A percentile compares a stretch with the other conserved stretches of the same genome.
Evolutionary conservation across 768 basidiomycete species (phyloP).

Genomic region (Vararia minispora): DNA sequence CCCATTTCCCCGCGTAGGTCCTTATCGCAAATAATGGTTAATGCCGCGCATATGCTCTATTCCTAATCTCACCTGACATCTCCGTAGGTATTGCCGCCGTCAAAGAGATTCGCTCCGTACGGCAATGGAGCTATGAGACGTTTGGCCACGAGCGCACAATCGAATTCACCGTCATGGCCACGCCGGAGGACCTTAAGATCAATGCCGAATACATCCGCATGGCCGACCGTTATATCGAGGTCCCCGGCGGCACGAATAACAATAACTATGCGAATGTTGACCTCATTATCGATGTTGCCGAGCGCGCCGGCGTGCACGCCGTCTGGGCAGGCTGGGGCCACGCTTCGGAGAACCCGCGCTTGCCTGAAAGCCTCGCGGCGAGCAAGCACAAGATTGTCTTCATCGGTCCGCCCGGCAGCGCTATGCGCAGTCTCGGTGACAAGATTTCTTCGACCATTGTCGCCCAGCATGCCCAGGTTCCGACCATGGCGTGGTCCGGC

Average conservation of each 20-base stretch:
- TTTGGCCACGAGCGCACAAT: slow-evolving; percentile 93
- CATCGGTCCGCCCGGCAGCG: slow-evolving; percentile 97
- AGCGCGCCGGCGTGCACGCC: slow-evolving; percentile 94
- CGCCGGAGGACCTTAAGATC: slow-evolving; percentile 95
- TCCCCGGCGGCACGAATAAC: slow-evolving; percentile 96
- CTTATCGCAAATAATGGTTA: slow-evolving; percentile 97
- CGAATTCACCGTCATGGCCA: slow-evolving; percentile 99
- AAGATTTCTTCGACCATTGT: slow-evolving; percentile 99
- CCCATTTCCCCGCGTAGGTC: slow-evolving; percentile 49
- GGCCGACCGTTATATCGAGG: slow-evolving; percentile 99
- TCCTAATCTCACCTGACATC: slow-evolving; percentile 14
- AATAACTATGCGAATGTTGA: slow-evolving; percentile 99
- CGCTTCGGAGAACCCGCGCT: slow-evolving; percentile 94
- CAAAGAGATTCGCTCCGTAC: slow-evolving; percentile 96
- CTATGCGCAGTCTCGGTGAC: slow-evolving; percentile 98
- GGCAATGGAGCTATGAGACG: slow-evolving; percentile 99
- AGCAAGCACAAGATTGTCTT: slow-evolving; percentile 96
- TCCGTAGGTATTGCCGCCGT: slow-evolving; percentile 90
- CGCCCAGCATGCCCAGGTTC: slow-evolving; percentile 91
- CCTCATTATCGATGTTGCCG: slow-evolving; percentile 95
- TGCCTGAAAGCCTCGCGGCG: slow-evolving; percentile 87
- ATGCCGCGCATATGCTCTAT: slow-evolving; percentile 7
- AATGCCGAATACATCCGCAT: slow-evolving; percentile 99
- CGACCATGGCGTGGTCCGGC: slow-evolving; percentile 99
- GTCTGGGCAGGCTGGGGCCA: slow-evolving; percentile 99